Evolutionary conservation across 1,284 basidiomycete genomes (phyloP), one percentile per base, ranked within the genome.

Genomic region (Sporisorium graminicola): DNA sequence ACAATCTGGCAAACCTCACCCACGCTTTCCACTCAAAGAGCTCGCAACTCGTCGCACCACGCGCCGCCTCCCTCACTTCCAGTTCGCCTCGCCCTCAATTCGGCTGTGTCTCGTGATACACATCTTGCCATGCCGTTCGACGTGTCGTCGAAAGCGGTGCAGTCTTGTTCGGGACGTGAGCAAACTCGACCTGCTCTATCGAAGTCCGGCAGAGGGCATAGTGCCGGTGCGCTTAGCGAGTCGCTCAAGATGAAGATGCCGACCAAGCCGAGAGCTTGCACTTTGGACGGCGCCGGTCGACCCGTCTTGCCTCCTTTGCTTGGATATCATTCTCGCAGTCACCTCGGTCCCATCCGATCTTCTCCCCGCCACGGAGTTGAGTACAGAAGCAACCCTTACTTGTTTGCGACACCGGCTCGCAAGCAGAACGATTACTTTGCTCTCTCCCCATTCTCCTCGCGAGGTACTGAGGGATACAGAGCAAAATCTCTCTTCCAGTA

Each of bases 301-400:
- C 69, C 63, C 51, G 43, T 51, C 12, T 22, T 72, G 49, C 69
- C 69, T 40, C 63, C 69, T 33, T 14, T 72, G 51, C 49, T 57
- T 16, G 58, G 40, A 27, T 18, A 53, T 14, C n/a, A 10, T 42
- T 43, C 53, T 16, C 46, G 31, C 1, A 57, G 40, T 49, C 42
- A 33, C 2, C 6, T 66, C 13, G 69, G 69, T 26, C 69, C 69
- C 5, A 49, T 72, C 16, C 69, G 69, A 12, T 22, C 51, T 12
- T 59, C 54, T 13, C 18, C 52, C 16, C 68, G 63, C 18, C 51
- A 63, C 14, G 42, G 40, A 33, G 31, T n/a, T 31, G 63, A 66
- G n/a, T 43, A 56, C 56, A 37, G 58, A 29, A 58, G 42, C 55
- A 72, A 56, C 31, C 69, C 69, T 9, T 72, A 65, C 63, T 63